These are phyloP conservation scores for Centella asiatica DNA, from an alignment of 129 eudicot species.

Conservation along the genomic window DNA sequence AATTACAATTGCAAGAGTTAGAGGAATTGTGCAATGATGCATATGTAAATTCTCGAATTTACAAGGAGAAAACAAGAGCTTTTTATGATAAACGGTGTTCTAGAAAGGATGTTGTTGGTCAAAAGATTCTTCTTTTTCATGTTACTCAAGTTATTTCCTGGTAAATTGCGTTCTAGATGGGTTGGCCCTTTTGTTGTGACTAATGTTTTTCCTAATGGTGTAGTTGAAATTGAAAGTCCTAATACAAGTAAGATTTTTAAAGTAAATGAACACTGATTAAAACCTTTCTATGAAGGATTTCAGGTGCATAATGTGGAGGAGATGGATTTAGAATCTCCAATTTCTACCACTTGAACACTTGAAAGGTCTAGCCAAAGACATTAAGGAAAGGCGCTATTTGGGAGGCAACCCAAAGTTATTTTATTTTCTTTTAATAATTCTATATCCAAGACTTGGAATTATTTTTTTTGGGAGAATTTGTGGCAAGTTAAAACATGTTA, in stretches of 20 bases:
- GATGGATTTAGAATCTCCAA: background rate
- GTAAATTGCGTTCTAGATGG: too few species aligned
- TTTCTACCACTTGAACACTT: background rate
- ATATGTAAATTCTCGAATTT: background rate
- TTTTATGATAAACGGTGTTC: background rate
- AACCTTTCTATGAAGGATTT: background rate
- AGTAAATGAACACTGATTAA: background rate
- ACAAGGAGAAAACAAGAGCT: conserved; percentile 6
- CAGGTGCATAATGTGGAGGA: background rate
- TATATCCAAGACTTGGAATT: too few species aligned
- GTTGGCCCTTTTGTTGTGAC: background rate
- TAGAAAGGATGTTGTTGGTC: conserved; percentile 3
- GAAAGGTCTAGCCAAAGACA: background rate
- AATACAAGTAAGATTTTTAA: background rate
- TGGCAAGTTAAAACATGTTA: too few species aligned
- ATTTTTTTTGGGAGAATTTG: too few species aligned
- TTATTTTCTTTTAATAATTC: too few species aligned
- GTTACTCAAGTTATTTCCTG: background rate
- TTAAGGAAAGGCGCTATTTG: background rate
- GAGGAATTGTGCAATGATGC: too few species aligned
- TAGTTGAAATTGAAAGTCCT: background rate
- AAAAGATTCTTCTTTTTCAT: background rate
- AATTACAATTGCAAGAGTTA: conserved; percentile 13
- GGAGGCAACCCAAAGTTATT: background rate
- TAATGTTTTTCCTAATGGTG: background rate